Base-by-base conservation (phyloP, 495 filamentous ascomycete genomes). In the Aspergillus ostianus region DNA sequence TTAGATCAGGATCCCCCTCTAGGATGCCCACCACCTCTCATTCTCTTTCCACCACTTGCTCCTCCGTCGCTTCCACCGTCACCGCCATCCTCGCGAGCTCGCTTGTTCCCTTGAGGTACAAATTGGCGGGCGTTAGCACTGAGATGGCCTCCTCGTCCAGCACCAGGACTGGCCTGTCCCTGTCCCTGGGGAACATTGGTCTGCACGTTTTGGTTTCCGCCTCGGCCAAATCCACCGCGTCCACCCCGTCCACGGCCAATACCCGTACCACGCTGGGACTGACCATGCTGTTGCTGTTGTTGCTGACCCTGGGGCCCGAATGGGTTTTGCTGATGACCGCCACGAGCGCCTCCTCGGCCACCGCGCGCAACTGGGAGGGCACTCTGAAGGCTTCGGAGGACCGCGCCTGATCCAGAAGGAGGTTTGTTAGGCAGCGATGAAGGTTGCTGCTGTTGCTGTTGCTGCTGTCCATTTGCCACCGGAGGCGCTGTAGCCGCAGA, bases 101-200 rank as follows among this genome's bases (percentile, higher is more conserved):
- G 76, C 71, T 90, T 90, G 55, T 83, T 82, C n/a, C 87, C 86
- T 49, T 74, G 70, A 5, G 86, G 85, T 44, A 84, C 82, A 64
- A 88, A 89, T 58, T 86, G 81, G 51, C 80, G 81, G 8, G 81
- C 85, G 64, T 82, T 64, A 58, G 74, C 76, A 67, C 80, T 86
- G 51, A 85, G 53, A 49, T 26, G 18, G 0, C 56, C 72, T 1
- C 78, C 78, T 57, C 79, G 70, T 47, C 58, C 68, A 12, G 65
- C 68, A 27, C 70, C 63, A 20, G 72, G 71, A 29, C 68, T 73
- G 55, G 64, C 57, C 53, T 69, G 74, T 17, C 57, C 62, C 51
- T 74, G 74, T 21, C 44, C 58, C 50, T 72, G 73, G 27, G 64
- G 54, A 12, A 61, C 47, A 41, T 58, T 64, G 7, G 63, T 74